These are phyloP conservation scores for Fraxinus quadrangulata DNA, from an alignment of 257 asterid species.

Conservation along the genomic window DNA sequence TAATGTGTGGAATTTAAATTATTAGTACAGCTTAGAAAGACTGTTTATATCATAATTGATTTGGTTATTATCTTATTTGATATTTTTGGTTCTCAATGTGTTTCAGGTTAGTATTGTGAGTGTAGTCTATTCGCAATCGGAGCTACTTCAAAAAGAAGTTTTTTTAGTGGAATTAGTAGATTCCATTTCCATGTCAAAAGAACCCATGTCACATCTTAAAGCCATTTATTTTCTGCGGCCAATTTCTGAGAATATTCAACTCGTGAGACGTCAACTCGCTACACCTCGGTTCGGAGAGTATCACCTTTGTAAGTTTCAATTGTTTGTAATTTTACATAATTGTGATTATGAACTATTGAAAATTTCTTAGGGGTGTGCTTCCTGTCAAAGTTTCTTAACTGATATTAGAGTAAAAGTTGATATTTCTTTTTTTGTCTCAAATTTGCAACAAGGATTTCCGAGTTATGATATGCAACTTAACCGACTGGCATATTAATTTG, in stretches of 20 bases:
- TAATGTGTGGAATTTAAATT: not conserved
- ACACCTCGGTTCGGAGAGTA: constrained; percentile 96
- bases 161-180: constrained; percentile 90
- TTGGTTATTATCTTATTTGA: constrained; percentile 15
- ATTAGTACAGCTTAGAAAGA: not conserved
- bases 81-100: constrained; percentile 6
- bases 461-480: constrained; percentile 12
- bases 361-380: not conserved
- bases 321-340: not conserved
- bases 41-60: not conserved
- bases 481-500: constrained; percentile 9
- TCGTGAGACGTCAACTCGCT: constrained; percentile 78
- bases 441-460: constrained; percentile 9
- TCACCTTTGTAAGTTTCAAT: constrained; percentile 78
- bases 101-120: constrained; percentile 93
- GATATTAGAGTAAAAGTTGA: not conserved
- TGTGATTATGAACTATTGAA: not conserved
- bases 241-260: constrained; percentile 78
- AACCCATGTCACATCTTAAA: constrained; percentile 95
- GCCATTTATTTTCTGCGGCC: constrained; percentile 97
- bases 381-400: constrained; percentile 9
- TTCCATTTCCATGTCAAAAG: constrained; percentile 91
- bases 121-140: constrained; percentile 91
- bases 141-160: constrained; percentile 96
- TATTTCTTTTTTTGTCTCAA: not conserved